A percentile compares a stretch with the other conserved stretches of the same genome.
These are phyloP conservation scores for Colletotrichum scovillei DNA, from an alignment of 2,329 filamentous ascomycete genomes.

Conservation along the genomic window DNA sequence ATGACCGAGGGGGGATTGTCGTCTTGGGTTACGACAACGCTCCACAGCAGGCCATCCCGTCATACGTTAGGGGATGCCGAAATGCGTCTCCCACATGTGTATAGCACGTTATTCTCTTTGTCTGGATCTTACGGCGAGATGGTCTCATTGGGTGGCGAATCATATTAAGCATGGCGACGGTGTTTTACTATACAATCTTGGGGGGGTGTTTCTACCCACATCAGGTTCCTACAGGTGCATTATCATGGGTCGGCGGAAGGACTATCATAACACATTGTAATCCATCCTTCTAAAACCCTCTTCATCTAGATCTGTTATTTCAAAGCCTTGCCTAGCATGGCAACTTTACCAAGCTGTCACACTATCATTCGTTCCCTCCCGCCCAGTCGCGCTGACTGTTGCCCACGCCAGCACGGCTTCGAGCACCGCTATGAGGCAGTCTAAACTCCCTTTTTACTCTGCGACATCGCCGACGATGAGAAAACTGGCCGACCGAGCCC, in stretches of 20 bases:
- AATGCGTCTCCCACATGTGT: conserved; percentile 18
- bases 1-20: neutral
- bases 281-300: conserved; percentile 12
- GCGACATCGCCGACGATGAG: neutral
- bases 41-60: conserved; percentile 39
- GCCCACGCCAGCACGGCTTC: neutral
- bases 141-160: neutral
- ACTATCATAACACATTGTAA: conserved; percentile 22
- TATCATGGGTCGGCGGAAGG: conserved; percentile 18
- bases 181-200: conserved; percentile 17
- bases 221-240: conserved; percentile 20
- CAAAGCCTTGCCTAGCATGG: neutral
- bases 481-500: neutral
- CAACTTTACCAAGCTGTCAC: neutral
- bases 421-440: neutral
- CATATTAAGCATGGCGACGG: conserved; percentile 33
- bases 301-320: conserved; percentile 3
- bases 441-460: neutral
- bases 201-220: neutral
- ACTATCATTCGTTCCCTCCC: neutral
- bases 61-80: conserved; percentile 44
- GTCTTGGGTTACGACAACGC: conserved; percentile 16
- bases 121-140: neutral
- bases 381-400: neutral
- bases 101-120: conserved; percentile 13